phyloP scores from a whole-genome alignment of 163 green algal genomes.

The Volvox carteri region DNA sequence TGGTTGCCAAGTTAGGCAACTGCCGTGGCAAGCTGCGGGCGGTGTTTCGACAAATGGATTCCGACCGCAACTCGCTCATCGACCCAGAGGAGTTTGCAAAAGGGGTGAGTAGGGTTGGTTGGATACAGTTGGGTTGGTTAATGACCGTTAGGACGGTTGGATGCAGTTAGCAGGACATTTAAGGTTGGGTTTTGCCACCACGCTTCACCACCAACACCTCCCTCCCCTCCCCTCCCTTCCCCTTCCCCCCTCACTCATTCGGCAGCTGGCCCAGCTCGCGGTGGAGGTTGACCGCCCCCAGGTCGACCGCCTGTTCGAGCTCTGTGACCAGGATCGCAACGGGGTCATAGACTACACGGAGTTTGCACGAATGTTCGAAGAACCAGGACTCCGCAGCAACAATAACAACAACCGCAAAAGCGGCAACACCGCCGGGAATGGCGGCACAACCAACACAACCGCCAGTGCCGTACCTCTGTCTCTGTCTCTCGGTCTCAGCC shows the following conservation, averaged over 20 bases:
- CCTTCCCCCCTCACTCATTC: neutral
- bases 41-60: constrained; percentile 44
- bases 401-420: neutral
- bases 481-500: constrained; percentile 14
- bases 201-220: no score
- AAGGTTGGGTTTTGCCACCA: no score
- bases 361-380: constrained; percentile 29
- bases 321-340: neutral
- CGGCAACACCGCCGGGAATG: no score
- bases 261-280: constrained; percentile 27
- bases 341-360: constrained; percentile 42
- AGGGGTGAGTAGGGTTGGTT: constrained; percentile 14
- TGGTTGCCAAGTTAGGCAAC: constrained; percentile 41
- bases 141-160: no score
- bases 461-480: neutral
- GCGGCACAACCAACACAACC: neutral
- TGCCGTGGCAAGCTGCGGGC: constrained; percentile 42
- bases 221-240: no score
- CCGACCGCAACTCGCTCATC: constrained; percentile 37
- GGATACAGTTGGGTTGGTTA: neutral
- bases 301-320: constrained; percentile 36
- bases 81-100: constrained; percentile 33
- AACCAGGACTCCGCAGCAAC: neutral
- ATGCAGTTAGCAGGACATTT: no score
- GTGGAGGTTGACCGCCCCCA: constrained; percentile 7